These are phyloP conservation scores for Clausena lansium DNA, from an alignment of 345 rosid genomes.

Conservation along the genomic window DNA sequence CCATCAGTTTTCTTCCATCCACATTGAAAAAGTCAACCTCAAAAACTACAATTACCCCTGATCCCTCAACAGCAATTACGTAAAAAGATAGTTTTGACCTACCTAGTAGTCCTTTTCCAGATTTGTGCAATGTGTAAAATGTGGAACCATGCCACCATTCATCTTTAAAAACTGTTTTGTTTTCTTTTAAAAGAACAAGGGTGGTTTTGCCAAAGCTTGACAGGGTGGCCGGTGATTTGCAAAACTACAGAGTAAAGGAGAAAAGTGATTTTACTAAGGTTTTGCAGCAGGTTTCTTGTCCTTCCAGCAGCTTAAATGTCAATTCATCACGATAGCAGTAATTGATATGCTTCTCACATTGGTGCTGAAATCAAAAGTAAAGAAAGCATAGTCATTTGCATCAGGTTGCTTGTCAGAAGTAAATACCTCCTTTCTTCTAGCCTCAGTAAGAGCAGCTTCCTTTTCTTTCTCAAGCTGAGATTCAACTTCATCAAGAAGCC, in stretches of 20 bases:
- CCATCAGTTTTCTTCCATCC: not conserved
- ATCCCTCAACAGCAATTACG: not conserved
- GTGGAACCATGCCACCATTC: not conserved
- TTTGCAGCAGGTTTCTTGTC: not conserved
- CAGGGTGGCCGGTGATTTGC: not conserved
- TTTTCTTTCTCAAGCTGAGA: constrained; percentile 85
- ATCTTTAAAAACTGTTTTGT: not conserved
- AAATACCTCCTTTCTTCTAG: constrained; percentile 76
- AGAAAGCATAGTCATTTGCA: not conserved
- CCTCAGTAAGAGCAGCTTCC: constrained; percentile 61
- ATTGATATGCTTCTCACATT: not conserved
- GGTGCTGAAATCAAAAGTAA: not conserved
- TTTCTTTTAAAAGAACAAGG: not conserved
- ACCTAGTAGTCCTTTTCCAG: not conserved
- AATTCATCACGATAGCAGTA: not conserved
- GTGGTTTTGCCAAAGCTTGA: not conserved
- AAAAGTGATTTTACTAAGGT: not conserved
- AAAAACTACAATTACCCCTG: not conserved
- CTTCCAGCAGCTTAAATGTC: not conserved
- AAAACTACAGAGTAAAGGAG: not conserved
- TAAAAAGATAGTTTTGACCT: not conserved
- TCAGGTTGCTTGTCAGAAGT: not conserved
- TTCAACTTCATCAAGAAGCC: constrained; percentile 65
- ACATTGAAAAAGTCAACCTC: not conserved
- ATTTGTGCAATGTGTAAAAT: not conserved